Percentiles rank a stretch among this genome's conserved stretches.
phyloP scores from a whole-genome alignment of 2,329 filamentous ascomycete species.

The Fusarium sp. region DNA sequence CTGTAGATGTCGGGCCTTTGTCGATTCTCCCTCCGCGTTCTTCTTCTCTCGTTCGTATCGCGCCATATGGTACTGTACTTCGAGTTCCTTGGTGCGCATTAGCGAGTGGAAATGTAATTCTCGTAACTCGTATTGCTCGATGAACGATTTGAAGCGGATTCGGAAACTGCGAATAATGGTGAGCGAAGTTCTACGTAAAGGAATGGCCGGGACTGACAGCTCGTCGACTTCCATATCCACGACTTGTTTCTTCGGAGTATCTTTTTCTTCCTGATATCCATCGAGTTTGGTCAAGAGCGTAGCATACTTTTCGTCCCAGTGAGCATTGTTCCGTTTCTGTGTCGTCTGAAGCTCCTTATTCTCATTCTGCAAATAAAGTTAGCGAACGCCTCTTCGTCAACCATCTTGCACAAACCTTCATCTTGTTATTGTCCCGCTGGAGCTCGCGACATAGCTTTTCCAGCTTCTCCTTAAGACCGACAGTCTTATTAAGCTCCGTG shows the following conservation, averaged over 20 bases:
- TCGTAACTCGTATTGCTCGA: constrained; percentile 95
- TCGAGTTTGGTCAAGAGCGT: constrained; percentile 84
- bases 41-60: constrained; percentile 92
- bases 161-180: constrained; percentile 70
- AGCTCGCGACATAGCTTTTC: constrained; percentile 96
- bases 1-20: constrained; percentile 85
- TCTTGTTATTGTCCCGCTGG: constrained; percentile 96
- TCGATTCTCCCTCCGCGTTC: constrained; percentile 81
- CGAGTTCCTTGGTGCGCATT: constrained; percentile 92
- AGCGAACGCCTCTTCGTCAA: constrained; percentile 25
- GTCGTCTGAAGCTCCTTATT: constrained; percentile 90
- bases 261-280: constrained; percentile 86
- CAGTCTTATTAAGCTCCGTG: constrained; percentile 88
- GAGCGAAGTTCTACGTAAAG: neutral
- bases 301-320: constrained; percentile 87
- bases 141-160: constrained; percentile 89
- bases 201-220: constrained; percentile 65
- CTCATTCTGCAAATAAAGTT: constrained; percentile 71
- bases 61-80: constrained; percentile 91
- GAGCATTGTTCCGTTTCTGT: constrained; percentile 82
- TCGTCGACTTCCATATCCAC: constrained; percentile 91
- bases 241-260: constrained; percentile 80
- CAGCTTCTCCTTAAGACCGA: constrained; percentile 91
- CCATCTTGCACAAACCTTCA: constrained; percentile 74
- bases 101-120: constrained; percentile 94